Evolutionary conservation across 192 early-diverging fungal species (phyloP).

Genomic region (Gamsiella multidivaricata): DNA sequence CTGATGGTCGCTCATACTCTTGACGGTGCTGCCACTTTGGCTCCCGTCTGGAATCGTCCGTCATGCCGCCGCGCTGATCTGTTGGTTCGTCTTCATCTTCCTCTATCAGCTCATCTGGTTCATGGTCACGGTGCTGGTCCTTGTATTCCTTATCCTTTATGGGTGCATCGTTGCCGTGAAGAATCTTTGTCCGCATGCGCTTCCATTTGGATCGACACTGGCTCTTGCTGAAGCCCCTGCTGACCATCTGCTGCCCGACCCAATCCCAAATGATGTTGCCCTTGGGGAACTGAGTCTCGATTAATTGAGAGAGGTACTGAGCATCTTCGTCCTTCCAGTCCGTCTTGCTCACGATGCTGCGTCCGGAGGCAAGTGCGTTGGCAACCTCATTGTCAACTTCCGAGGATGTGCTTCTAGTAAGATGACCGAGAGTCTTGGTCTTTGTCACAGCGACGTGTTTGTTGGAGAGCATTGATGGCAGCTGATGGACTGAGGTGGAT

Average conservation of each 20-base stretch:
- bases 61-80: not conserved
- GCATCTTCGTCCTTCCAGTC: slow-evolving; percentile 56
- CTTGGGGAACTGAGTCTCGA: slow-evolving; percentile 49
- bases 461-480: slow-evolving; percentile 18
- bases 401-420: slow-evolving; percentile 43
- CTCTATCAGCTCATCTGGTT: slow-evolving; percentile 38
- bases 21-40: not conserved
- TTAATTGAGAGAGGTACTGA: slow-evolving; percentile 38
- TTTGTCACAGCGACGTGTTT: slow-evolving; percentile 34
- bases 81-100: slow-evolving; percentile 33
- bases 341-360: slow-evolving; percentile 49
- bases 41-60: slow-evolving; percentile 4
- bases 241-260: slow-evolving; percentile 52
- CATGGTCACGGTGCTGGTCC: slow-evolving; percentile 11
- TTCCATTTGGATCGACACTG: slow-evolving; percentile 55
- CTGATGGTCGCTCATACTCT: not conserved
- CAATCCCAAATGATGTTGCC: slow-evolving; percentile 56
- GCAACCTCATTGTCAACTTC: slow-evolving; percentile 51
- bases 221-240: slow-evolving; percentile 43
- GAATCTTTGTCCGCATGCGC: slow-evolving; percentile 45
- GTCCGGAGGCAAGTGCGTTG: slow-evolving; percentile 43
- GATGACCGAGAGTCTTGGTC: slow-evolving; percentile 44
- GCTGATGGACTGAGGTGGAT: slow-evolving; percentile 5
- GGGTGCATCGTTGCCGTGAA: slow-evolving; percentile 26
- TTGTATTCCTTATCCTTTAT: slow-evolving; percentile 27